phyloP scores from a whole-genome alignment of 495 filamentous ascomycete species.

The Aspergillus kassunensis region DNA sequence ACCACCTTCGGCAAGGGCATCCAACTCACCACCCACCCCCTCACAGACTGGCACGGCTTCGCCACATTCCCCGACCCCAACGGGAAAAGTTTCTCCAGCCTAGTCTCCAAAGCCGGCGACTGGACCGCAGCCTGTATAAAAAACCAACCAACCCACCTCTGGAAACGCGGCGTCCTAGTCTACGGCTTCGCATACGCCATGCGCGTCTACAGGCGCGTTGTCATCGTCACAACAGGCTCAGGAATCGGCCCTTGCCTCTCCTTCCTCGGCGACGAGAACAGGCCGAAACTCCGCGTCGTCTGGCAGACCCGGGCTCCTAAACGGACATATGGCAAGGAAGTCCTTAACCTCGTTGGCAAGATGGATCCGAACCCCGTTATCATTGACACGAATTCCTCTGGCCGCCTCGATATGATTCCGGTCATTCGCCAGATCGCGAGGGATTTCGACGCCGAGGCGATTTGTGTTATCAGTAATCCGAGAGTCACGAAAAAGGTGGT shows the following conservation, averaged over 20 bases:
- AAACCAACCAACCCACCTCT: slow-evolving; percentile 49
- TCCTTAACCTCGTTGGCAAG: slow-evolving; percentile 45
- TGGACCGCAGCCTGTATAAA: slow-evolving; percentile 68
- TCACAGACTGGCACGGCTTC: slow-evolving; percentile 80
- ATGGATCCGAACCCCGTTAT: slow-evolving; percentile 54
- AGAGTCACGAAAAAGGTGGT: slow-evolving; percentile 67
- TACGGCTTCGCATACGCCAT: slow-evolving; percentile 72
- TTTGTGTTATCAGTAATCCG: slow-evolving; percentile 74
- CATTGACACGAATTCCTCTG: slow-evolving; percentile 48
- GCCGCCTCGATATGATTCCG: slow-evolving; percentile 51
- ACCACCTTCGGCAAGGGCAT: slow-evolving; percentile 45
- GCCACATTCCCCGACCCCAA: slow-evolving; percentile 60
- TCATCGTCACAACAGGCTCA: slow-evolving; percentile 79
- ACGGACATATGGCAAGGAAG: slow-evolving; percentile 49
- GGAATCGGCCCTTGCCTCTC: slow-evolving; percentile 66
- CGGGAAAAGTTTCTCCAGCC: slow-evolving; percentile 54
- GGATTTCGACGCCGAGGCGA: slow-evolving; percentile 64
- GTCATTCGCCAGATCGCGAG: slow-evolving; percentile 54
- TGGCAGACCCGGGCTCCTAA: slow-evolving; percentile 55
- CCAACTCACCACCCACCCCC: slow-evolving; percentile 48
- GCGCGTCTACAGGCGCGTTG: slow-evolving; percentile 60
- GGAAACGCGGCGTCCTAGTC: slow-evolving; percentile 49
- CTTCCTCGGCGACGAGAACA: slow-evolving; percentile 46
- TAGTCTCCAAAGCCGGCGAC: slow-evolving; percentile 80
- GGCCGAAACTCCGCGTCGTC: slow-evolving; percentile 50